phyloP scores from a whole-genome alignment of 78 protist genomes.

The Chrysochromulina parva region DNA sequence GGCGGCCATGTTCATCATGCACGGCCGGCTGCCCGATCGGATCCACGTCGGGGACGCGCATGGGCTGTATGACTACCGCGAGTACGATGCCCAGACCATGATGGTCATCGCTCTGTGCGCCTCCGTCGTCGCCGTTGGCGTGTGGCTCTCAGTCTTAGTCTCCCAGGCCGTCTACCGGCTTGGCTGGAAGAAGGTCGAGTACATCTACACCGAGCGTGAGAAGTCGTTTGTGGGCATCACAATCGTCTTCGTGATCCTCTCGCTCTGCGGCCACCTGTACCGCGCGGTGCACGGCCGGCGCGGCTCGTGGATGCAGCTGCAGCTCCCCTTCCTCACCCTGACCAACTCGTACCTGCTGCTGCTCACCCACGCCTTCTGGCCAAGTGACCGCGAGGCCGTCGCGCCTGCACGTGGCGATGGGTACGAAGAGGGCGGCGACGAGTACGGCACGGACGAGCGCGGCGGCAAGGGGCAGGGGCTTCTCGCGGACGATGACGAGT shows the following conservation, averaged over 20 bases:
- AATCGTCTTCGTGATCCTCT: not conserved
- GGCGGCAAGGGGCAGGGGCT: too few species aligned
- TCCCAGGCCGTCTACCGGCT: not conserved
- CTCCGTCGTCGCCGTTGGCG: not conserved
- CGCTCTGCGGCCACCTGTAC: not conserved
- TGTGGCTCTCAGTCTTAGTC: not conserved
- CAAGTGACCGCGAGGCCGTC: not conserved
- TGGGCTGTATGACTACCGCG: not conserved
- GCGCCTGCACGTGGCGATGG: too few species aligned
- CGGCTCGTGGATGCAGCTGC: conserved; percentile 13
- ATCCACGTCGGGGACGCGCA: not conserved
- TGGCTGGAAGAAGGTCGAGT: conserved; percentile 24
- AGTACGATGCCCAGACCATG: not conserved
- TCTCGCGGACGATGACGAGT: too few species aligned
- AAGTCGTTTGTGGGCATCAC: conserved; percentile 18
- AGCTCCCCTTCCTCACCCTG: not conserved
- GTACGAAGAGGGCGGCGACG: too few species aligned
- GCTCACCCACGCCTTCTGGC: not conserved
- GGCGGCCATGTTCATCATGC: not conserved
- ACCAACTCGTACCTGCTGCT: not conserved
- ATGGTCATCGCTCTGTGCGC: not conserved
- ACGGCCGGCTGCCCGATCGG: conserved; percentile 19
- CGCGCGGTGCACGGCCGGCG: conserved; percentile 12
- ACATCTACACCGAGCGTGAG: conserved; percentile 6
- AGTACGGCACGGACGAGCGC: too few species aligned